Base-by-base conservation (phyloP, 805 yeast species). In the Millerozyma acaciae region DNA sequence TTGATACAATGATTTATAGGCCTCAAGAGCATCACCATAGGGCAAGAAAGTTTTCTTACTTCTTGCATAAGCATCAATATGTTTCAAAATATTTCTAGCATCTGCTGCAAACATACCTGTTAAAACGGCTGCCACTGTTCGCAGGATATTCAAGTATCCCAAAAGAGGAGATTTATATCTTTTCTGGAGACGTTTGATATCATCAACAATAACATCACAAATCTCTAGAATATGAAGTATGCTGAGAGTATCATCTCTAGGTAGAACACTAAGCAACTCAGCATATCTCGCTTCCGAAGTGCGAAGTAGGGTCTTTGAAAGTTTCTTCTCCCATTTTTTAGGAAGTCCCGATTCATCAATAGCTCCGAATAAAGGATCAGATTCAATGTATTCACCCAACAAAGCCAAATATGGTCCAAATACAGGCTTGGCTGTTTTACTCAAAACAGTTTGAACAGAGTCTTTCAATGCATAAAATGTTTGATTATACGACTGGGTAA, bases 81-180 rank as follows among this genome's bases (percentile, higher is more conserved):
- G 75, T 16, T 60, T 57, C 7, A 78, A 46, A 48, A 79, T 75
- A 24, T 68, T 67, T 28, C 63, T 59, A 1, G 76, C 60, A 48
- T 79, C 86, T 3, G 69, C 64, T 1, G 73, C 72, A 45, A 76
- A 72, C 54, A 76, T 69, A 4, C 67, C 65, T 4, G 76, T 67
- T n/a, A 75, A 55, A 5, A 73, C 61, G 0, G 62, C 59, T 0
- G 75, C 78, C 18, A 70, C 64, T 1, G 72, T 70, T 20, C 59
- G 54, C 1, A 84, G 56, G 21, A 84, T 71, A 28, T 68, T 55
- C 4, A 84, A 53, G 37, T 64, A 64, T 14, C 78, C 87, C 27
- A 84, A 55, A n/a, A 84, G 55, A 0, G 86, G 81, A 26, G 58
- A 61, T 22, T 73, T 74, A 47, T 79, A 84, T 39, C 76, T 57